Percentiles rank a stretch among this genome's conserved stretches.
Evolutionary conservation across 2,329 filamentous ascomycete species (phyloP).

Genomic region (Penicillium polonicum): DNA sequence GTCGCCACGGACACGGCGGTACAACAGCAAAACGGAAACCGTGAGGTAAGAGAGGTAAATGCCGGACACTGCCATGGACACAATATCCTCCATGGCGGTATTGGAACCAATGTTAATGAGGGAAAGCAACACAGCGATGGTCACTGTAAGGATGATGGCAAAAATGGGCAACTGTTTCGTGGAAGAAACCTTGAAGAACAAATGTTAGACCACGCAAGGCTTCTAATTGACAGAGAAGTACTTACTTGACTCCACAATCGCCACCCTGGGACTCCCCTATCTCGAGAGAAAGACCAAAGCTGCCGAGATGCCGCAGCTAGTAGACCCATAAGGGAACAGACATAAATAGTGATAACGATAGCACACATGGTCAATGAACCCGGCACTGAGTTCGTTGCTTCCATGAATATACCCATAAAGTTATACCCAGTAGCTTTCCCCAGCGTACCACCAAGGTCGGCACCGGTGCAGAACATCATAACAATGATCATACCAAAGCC

Average conservation of each 20-base stretch:
- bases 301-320: slow-evolving; percentile 36
- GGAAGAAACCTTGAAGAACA: background rate
- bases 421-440: slow-evolving; percentile 29
- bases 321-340: slow-evolving; percentile 33
- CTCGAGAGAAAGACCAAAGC: slow-evolving; percentile 40
- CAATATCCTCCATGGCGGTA: slow-evolving; percentile 51
- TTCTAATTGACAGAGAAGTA: background rate
- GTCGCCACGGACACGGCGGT: slow-evolving; percentile 38
- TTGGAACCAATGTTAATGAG: slow-evolving; percentile 54
- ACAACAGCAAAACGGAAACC: slow-evolving; percentile 45
- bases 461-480: slow-evolving; percentile 38
- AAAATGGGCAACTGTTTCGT: slow-evolving; percentile 27
- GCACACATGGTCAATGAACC: slow-evolving; percentile 27
- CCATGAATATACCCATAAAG: slow-evolving; percentile 35
- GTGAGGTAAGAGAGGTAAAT: slow-evolving; percentile 52
- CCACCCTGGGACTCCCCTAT: slow-evolving; percentile 36
- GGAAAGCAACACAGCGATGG: slow-evolving; percentile 38
- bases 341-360: slow-evolving; percentile 29
- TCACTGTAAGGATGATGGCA: slow-evolving; percentile 27
- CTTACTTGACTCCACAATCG: slow-evolving; percentile 27
- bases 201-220: background rate
- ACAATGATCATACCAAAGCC: slow-evolving; percentile 40
- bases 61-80: slow-evolving; percentile 48
- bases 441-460: slow-evolving; percentile 27
- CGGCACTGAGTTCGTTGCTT: slow-evolving; percentile 26